Percentiles rank a stretch among this genome's conserved stretches.
phyloP scores from a whole-genome alignment of 257 asterid genomes.

The Schizonepeta tenuifolia region DNA sequence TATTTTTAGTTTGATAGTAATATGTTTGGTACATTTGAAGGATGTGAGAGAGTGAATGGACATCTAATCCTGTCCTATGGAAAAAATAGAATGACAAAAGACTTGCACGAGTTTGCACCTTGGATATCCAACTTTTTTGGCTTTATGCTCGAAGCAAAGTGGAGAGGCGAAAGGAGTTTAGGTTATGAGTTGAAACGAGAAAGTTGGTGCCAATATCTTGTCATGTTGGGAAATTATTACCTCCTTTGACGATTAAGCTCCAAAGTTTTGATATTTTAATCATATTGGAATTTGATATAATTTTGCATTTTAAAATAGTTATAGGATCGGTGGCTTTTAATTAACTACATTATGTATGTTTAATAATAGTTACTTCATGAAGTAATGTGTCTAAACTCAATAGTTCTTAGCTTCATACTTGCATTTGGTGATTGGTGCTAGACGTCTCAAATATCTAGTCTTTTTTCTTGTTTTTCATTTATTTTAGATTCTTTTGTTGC shows the following conservation, averaged over 20 bases:
- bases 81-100: background rate
- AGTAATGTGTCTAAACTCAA: background rate
- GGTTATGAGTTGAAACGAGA: background rate
- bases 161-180: background rate
- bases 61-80: background rate
- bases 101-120: background rate
- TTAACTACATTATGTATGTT: conserved; percentile 1
- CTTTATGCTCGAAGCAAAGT: background rate
- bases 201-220: conserved; percentile 13
- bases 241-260: conserved; percentile 4
- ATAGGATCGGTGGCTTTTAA: background rate
- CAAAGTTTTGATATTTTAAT: background rate
- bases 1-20: background rate
- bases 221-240: conserved; percentile 16
- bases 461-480: background rate
- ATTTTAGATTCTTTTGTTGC: background rate
- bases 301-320: background rate
- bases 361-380: background rate
- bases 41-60: background rate
- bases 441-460: background rate
- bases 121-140: background rate
- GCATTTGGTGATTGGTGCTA: background rate
- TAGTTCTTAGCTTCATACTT: conserved; percentile 13
- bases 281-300: background rate
- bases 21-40: background rate